phyloP scores from a whole-genome alignment of 2,329 filamentous ascomycete genomes.

The Colletotrichum viniferum region DNA sequence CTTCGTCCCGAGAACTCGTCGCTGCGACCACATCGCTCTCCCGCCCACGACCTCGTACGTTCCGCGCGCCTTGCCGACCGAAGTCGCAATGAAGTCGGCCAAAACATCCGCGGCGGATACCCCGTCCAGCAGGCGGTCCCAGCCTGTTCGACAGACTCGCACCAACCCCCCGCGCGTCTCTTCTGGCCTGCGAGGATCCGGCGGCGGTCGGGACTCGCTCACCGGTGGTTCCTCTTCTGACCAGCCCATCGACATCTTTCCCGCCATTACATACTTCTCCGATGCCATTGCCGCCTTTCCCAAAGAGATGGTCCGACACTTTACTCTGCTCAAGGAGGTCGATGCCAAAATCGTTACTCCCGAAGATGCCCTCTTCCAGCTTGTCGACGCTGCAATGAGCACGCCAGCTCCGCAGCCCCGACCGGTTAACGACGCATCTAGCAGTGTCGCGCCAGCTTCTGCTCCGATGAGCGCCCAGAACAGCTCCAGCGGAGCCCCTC shows the following conservation, averaged over 20 bases:
- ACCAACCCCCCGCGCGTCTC: constrained; percentile 66
- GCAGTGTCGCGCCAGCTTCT: constrained; percentile 45
- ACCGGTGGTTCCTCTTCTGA: constrained; percentile 49
- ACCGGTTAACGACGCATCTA: constrained; percentile 47
- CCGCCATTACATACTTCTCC: constrained; percentile 77
- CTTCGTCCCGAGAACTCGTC: neutral
- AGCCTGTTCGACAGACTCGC: constrained; percentile 69
- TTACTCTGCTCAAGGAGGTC: constrained; percentile 94
- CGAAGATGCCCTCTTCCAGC: constrained; percentile 79
- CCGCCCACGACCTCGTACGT: neutral
- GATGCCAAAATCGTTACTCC: constrained; percentile 94
- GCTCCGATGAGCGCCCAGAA: constrained; percentile 55
- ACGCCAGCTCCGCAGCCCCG: constrained; percentile 52
- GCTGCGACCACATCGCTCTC: neutral
- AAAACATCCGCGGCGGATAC: constrained; percentile 49
- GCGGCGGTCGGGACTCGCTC: constrained; percentile 49
- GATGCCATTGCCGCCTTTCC: constrained; percentile 92
- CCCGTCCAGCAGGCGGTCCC: constrained; percentile 61
- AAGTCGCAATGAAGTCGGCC: constrained; percentile 56
- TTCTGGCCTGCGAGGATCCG: constrained; percentile 46
- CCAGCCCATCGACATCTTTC: constrained; percentile 70
- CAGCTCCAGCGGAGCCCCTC: constrained; percentile 46
- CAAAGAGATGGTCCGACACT: constrained; percentile 93
- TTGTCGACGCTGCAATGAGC: constrained; percentile 69
- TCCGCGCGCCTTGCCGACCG: neutral